A percentile compares a stretch with the other conserved stretches of the same genome.
These are phyloP conservation scores for Tylopilus sp. DNA, from an alignment of 1,284 basidiomycete genomes.

Conservation along the genomic window DNA sequence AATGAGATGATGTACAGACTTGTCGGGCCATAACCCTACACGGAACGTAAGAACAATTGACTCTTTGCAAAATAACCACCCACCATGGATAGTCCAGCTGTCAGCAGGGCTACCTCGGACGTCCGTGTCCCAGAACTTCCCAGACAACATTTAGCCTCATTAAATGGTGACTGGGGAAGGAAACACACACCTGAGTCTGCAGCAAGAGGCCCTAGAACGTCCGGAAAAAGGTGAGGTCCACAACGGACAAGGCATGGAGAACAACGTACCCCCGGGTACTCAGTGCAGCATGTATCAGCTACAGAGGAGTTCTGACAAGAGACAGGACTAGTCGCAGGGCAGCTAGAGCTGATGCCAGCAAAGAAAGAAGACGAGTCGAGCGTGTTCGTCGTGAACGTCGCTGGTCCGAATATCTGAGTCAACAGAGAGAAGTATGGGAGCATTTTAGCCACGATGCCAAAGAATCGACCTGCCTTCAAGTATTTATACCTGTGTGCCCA, in stretches of 20 bases:
- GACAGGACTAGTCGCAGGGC: slow-evolving; percentile 38
- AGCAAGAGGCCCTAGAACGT: slow-evolving; percentile 51
- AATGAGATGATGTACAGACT: background rate
- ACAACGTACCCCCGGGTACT: slow-evolving; percentile 43
- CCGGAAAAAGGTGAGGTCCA: background rate
- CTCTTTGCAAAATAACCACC: slow-evolving; percentile 15
- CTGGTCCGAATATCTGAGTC: slow-evolving; percentile 17
- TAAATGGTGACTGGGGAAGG: background rate
- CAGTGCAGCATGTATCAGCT: slow-evolving; percentile 49
- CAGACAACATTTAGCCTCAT: slow-evolving; percentile 1
- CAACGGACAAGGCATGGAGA: background rate
- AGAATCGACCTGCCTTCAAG: background rate
- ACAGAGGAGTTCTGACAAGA: slow-evolving; percentile 49
- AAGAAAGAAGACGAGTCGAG: slow-evolving; percentile 29
- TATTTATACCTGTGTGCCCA: slow-evolving; percentile 14
- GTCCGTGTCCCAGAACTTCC: slow-evolving; percentile 60
- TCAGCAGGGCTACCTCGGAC: slow-evolving; percentile 61
- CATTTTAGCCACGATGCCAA: slow-evolving; percentile 12
- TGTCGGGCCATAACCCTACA: slow-evolving; percentile 56
- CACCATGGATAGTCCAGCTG: slow-evolving; percentile 77
- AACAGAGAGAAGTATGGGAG: slow-evolving; percentile 19
- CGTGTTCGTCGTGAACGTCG: slow-evolving; percentile 16
- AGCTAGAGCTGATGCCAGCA: slow-evolving; percentile 40
- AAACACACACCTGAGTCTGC: slow-evolving; percentile 54
- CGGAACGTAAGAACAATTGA: no score